Evolutionary conservation across 2,329 filamentous ascomycete genomes (phyloP).

Genomic region (Penicillium rolfsii): DNA sequence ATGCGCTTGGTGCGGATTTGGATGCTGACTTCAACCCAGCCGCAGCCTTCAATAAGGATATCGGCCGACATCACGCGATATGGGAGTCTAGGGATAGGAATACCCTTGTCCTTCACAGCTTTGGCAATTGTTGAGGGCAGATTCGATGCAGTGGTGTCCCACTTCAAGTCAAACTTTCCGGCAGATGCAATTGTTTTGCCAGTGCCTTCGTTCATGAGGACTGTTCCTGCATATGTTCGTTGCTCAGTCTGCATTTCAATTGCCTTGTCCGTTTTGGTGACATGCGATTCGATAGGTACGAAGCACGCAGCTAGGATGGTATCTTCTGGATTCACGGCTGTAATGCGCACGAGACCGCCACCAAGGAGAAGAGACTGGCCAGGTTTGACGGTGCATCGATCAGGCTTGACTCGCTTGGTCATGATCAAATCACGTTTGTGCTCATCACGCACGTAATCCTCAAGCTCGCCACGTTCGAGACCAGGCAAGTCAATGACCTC

Average conservation of each 20-base stretch:
- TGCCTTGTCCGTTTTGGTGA: conserved; percentile 80
- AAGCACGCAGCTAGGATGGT: conserved; percentile 84
- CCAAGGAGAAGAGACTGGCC: conserved; percentile 82
- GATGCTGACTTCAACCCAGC: conserved; percentile 86
- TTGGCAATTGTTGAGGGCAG: conserved; percentile 73
- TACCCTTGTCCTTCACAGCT: conserved; percentile 66
- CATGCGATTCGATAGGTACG: conserved; percentile 73
- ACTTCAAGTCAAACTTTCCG: conserved; percentile 72
- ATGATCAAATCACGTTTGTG: conserved; percentile 73
- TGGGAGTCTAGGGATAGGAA: conserved; percentile 58
- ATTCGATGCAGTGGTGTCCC: conserved; percentile 81
- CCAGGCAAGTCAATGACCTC: conserved; percentile 94
- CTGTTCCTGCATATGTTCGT: conserved; percentile 62
- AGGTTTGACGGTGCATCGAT: conserved; percentile 72
- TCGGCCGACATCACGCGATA: conserved; percentile 81
- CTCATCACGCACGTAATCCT: conserved; percentile 69
- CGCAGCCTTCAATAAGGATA: conserved; percentile 86
- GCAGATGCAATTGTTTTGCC: conserved; percentile 67
- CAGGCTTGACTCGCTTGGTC: conserved; percentile 72
- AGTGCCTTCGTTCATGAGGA: conserved; percentile 64
- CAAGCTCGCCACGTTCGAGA: conserved; percentile 72
- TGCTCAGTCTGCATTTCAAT: conserved; percentile 69
- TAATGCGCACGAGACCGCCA: conserved; percentile 85
- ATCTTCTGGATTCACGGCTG: conserved; percentile 66
- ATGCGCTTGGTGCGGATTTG: conserved; percentile 69